These are phyloP conservation scores for Lecanicillium sp. DNA, from an alignment of 2,329 filamentous ascomycete species.

Conservation along the genomic window DNA sequence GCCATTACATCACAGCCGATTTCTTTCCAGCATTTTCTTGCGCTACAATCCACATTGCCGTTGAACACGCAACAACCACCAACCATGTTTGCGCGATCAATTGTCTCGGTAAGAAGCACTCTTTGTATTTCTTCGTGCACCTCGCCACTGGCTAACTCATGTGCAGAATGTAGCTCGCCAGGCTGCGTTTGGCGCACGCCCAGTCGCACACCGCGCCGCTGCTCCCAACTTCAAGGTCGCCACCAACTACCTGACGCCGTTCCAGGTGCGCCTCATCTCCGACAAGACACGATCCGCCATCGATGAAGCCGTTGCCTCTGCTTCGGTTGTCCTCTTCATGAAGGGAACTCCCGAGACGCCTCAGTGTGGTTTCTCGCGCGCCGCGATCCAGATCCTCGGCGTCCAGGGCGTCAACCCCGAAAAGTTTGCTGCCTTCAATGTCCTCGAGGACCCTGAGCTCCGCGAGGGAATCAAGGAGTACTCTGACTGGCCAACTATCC, in stretches of 20 bases:
- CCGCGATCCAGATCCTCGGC: slow-evolving; percentile 89
- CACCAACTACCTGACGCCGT: slow-evolving; percentile 18
- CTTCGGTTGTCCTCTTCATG: slow-evolving; percentile 97
- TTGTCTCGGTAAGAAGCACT: slow-evolving; percentile 15
- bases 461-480: slow-evolving; percentile 95
- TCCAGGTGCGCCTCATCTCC: slow-evolving; percentile 64
- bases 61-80: slow-evolving; percentile 2
- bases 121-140: neutral
- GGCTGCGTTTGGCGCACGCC: slow-evolving; percentile 19
- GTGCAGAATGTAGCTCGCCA: slow-evolving; percentile 27
- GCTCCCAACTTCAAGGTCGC: slow-evolving; percentile 6
- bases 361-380: slow-evolving; percentile 93
- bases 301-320: slow-evolving; percentile 78
- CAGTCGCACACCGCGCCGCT: slow-evolving; percentile 8
- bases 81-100: slow-evolving; percentile 17
- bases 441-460: slow-evolving; percentile 83
- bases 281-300: slow-evolving; percentile 75
- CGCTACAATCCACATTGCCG: slow-evolving; percentile 1
- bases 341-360: slow-evolving; percentile 95
- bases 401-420: slow-evolving; percentile 89
- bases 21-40: slow-evolving; percentile 4
- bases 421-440: slow-evolving; percentile 98
- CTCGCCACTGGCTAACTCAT: neutral
- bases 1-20: slow-evolving; percentile 10
- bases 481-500: slow-evolving; percentile 98